Evolutionary conservation across 768 basidiomycete genomes (phyloP).

Genomic region (Daedalea quercina): DNA sequence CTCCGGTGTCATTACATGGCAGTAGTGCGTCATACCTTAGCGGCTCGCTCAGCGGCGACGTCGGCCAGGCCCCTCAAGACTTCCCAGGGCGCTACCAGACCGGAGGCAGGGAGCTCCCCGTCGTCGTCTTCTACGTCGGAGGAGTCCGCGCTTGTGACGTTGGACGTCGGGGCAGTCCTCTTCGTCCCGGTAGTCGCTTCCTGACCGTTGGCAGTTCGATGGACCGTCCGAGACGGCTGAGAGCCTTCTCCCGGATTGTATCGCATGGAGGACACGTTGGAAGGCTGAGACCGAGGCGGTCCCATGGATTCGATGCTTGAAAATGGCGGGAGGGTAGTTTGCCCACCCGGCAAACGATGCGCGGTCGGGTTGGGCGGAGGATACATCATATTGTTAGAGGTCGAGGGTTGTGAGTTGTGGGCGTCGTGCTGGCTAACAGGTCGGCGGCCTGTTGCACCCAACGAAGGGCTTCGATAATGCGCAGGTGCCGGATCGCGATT

Average conservation of each 20-base stretch:
- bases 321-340: constrained; percentile 62
- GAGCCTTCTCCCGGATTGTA: constrained; percentile 43
- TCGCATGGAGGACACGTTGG: constrained; percentile 52
- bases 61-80: constrained; percentile 76
- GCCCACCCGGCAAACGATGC: constrained; percentile 24
- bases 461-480: constrained; percentile 31
- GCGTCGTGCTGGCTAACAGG: constrained; percentile 31
- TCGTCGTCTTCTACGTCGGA: constrained; percentile 84
- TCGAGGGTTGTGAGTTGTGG: constrained; percentile 37
- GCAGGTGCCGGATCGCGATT: constrained; percentile 28
- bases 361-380: constrained; percentile 14
- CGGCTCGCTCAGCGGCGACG: constrained; percentile 73
- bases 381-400: constrained; percentile 38
- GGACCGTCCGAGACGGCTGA: constrained; percentile 13
- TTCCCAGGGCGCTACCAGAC: constrained; percentile 84
- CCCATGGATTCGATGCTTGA: constrained; percentile 60
- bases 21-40: constrained; percentile 42
- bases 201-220: constrained; percentile 15
- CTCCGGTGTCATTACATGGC: too few species aligned
- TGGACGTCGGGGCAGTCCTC: constrained; percentile 53
- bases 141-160: constrained; percentile 71
- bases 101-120: constrained; percentile 72
- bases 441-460: constrained; percentile 26
- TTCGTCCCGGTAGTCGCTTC: constrained; percentile 39
- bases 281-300: constrained; percentile 22